Conservation (phyloP, 805 yeast genomes). For the Wickerhamiella siamensis region DNA sequence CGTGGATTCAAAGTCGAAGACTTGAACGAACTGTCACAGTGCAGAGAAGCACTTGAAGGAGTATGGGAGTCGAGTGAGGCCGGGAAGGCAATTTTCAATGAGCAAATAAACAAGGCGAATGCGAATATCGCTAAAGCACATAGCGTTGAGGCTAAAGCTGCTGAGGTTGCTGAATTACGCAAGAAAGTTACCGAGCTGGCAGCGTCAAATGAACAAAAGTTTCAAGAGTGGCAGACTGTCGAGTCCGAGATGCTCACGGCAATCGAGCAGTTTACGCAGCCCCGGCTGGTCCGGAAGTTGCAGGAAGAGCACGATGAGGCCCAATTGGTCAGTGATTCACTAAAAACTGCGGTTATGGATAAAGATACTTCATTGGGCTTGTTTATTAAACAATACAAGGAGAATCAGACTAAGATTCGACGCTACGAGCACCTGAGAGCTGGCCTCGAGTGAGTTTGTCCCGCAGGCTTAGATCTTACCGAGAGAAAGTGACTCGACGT, state of each 20-base stretch:
- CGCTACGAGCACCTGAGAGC: neutral
- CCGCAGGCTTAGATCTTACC: neutral
- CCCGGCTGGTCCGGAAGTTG: constrained; percentile 24
- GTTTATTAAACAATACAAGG: constrained; percentile 32
- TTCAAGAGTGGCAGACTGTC: constrained; percentile 6
- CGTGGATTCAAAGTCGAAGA: constrained; percentile 15
- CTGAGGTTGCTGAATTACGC: constrained; percentile 16
- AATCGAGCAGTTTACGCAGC: constrained; percentile 27
- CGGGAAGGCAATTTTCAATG: constrained; percentile 16
- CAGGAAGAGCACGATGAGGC: constrained; percentile 23
- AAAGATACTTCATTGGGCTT: constrained; percentile 19
- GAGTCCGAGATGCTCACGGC: constrained; percentile 23
- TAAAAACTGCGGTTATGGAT: constrained; percentile 4
- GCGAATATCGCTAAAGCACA: constrained; percentile 19
- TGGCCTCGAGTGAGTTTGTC: neutral
- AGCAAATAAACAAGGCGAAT: constrained; percentile 19
- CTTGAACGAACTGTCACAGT: constrained; percentile 15
- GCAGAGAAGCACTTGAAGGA: constrained; percentile 20
- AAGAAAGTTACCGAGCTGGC: constrained; percentile 13
- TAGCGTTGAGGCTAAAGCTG: constrained; percentile 19
- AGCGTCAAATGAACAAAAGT: constrained; percentile 14
- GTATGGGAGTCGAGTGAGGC: constrained; percentile 17
- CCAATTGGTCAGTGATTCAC: constrained; percentile 15
- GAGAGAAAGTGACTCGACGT: constrained; percentile 1
- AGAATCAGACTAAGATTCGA: neutral